Evolutionary conservation across 2,329 filamentous ascomycete genomes (phyloP), one percentile per base, ranked within the genome.

Genomic region (Hypoxylon rubiginosum): DNA sequence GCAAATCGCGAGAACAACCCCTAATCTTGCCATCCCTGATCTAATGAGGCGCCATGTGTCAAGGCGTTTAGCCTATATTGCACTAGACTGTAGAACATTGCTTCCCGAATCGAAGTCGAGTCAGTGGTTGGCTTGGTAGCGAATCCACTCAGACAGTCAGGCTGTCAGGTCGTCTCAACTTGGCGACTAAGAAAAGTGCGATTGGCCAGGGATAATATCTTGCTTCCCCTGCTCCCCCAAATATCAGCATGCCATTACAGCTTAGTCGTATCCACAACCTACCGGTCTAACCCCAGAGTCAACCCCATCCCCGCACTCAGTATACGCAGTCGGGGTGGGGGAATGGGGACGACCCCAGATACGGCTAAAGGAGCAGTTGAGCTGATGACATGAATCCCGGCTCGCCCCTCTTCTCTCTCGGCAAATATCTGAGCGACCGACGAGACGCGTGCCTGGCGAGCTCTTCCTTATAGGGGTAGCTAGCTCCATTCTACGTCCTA

Each of bases 301-400:
- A 19, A 45, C 41, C 41, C 41, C 41, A 55, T 59, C 61, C 60
- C 67, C 64, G 55, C 64, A 64, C 30, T 32, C 32, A 26, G 11
- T 36, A 36, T 10, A 36, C 34, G 15, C 7, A 39, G 28, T 43
- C 48, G 21, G 43, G 45, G 19, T 46, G 39, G 39, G 19, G 32
- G 57, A 41, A 59, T 49, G 58, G 67, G 57, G 56, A 67, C 28
- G 11, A 36, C 51, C 61, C 64, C 67, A 58, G 61, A 61, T 43
- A 52, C 64, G 64, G 67, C 60, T 67, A 69, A 67, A 67, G 45
- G 30, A 54, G 21, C 21, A 28, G 55, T 39, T 52, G 32, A 51
- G 45, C 45, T 46, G n/a, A 62, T 60, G 43, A 39, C 46, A 60
- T 41, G 19, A 54, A 13, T 13, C 55, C 46, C 62, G 36, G 59